Conservation (phyloP, 345 rosid species). For the Carallia pectinifolia region DNA sequence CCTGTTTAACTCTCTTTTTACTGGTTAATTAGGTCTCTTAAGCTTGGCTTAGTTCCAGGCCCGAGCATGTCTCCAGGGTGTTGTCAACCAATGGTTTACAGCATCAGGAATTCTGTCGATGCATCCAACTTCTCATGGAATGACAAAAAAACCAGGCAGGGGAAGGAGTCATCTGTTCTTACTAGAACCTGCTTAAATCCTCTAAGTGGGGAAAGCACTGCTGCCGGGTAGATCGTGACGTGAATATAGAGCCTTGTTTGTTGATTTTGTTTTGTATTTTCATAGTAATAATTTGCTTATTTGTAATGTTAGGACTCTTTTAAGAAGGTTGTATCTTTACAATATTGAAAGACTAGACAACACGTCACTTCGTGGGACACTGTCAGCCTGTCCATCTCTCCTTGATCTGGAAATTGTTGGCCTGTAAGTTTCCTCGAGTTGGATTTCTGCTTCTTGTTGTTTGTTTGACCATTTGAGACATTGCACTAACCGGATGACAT, state of each 20-base stretch:
- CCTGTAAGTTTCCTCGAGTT: conserved; percentile 56
- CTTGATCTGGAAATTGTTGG: conserved; percentile 81
- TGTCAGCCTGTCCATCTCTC: conserved; percentile 67
- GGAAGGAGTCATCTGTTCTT: conserved; percentile 66
- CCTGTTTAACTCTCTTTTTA: neutral
- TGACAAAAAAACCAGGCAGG: conserved; percentile 67
- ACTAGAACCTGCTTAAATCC: conserved; percentile 62
- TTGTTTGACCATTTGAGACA: conserved; percentile 3
- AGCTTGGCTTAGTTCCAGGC: conserved; percentile 72
- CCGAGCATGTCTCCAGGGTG: conserved; percentile 47
- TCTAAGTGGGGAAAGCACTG: conserved; percentile 46
- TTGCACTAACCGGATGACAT: neutral
- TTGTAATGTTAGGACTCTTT: conserved; percentile 41
- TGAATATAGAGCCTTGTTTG: neutral
- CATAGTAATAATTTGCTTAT: conserved; percentile 13
- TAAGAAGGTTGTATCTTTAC: conserved; percentile 83
- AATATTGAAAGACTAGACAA: conserved; percentile 56
- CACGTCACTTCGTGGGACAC: conserved; percentile 50
- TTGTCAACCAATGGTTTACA: conserved; percentile 53
- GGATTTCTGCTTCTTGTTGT: conserved; percentile 1
- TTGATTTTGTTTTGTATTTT: neutral
- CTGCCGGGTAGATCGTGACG: conserved; percentile 51
- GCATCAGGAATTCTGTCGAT: conserved; percentile 56
- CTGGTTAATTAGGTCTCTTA: conserved; percentile 58
- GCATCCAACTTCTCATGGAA: conserved; percentile 67